A percentile compares a stretch with the other conserved stretches of the same genome.
These are phyloP conservation scores for Filobasidium wieringae DNA, from an alignment of 768 basidiomycete genomes.

Conservation along the genomic window DNA sequence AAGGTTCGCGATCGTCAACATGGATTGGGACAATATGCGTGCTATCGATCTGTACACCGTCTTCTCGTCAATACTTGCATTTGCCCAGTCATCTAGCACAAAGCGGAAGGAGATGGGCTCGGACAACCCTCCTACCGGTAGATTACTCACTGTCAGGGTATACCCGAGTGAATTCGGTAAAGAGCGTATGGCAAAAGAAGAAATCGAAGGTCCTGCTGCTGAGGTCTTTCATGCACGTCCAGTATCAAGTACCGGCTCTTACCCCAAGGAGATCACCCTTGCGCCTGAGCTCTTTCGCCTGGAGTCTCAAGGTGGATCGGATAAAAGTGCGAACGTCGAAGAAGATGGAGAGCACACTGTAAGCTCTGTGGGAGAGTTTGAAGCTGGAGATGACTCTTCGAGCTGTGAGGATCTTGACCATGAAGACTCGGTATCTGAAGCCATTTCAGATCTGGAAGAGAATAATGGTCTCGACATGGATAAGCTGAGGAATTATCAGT, in stretches of 20 bases:
- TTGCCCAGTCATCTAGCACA: conserved; percentile 28
- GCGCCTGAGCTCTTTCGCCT: not conserved
- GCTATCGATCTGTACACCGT: conserved; percentile 84
- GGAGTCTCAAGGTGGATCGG: not conserved
- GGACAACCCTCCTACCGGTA: conserved; percentile 44
- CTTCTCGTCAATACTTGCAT: conserved; percentile 69
- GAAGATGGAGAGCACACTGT: conserved; percentile 15
- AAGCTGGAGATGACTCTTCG: not conserved
- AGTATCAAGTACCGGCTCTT: not conserved
- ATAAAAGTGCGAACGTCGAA: not conserved
- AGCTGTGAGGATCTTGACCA: conserved; percentile 8
- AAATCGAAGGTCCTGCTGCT: conserved; percentile 74
- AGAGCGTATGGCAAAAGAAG: conserved; percentile 70
- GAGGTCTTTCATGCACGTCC: conserved; percentile 55
- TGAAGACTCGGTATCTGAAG: conserved; percentile 18
- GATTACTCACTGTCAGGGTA: conserved; percentile 62
- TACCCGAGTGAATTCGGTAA: conserved; percentile 93
- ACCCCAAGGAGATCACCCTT: conserved; percentile 32
- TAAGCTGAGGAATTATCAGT: conserved; percentile 76
- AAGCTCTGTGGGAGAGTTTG: not conserved
- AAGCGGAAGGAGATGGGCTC: conserved; percentile 14
- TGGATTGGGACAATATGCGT: conserved; percentile 95
- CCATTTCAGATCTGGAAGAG: conserved; percentile 16
- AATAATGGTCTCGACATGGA: conserved; percentile 59
- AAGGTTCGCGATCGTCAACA: conserved; percentile 79